phyloP scores from a whole-genome alignment of 2,329 filamentous ascomycete species.

The Eurotiales sp. region DNA sequence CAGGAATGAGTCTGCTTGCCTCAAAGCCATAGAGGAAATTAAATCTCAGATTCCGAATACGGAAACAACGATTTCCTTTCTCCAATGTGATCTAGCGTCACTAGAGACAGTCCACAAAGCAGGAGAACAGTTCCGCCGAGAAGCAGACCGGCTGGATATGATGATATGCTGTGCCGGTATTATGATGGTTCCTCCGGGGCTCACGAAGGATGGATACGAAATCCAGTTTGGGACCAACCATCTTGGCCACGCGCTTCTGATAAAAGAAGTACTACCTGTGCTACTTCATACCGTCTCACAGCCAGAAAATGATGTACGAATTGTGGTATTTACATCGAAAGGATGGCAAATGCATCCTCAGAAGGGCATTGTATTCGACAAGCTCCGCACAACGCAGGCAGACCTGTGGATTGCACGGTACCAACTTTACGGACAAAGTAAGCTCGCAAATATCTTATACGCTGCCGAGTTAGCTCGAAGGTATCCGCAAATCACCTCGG shows the following conservation, averaged over 20 bases:
- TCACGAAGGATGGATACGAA: slow-evolving; percentile 42
- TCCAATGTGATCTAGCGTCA: slow-evolving; percentile 51
- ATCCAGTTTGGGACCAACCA: slow-evolving; percentile 47
- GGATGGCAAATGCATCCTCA: slow-evolving; percentile 22
- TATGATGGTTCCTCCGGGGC: slow-evolving; percentile 38
- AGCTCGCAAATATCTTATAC: slow-evolving; percentile 48
- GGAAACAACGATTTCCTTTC: slow-evolving; percentile 35
- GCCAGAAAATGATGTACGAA: slow-evolving; percentile 26
- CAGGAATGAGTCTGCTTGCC: not conserved
- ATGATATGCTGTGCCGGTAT: slow-evolving; percentile 47
- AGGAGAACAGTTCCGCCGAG: slow-evolving; percentile 38
- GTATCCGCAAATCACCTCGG: slow-evolving; percentile 39
- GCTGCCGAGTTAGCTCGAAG: slow-evolving; percentile 44
- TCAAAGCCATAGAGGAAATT: slow-evolving; percentile 17
- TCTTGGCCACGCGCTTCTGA: slow-evolving; percentile 44
- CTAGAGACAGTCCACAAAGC: slow-evolving; percentile 47
- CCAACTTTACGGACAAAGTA: slow-evolving; percentile 47
- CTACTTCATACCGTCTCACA: slow-evolving; percentile 29
- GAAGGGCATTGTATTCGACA: slow-evolving; percentile 21
- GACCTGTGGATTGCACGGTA: slow-evolving; percentile 1
- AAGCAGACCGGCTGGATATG: slow-evolving; percentile 41
- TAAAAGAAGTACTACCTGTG: slow-evolving; percentile 40
- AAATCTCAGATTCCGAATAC: slow-evolving; percentile 20
- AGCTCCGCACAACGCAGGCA: slow-evolving; percentile 3
- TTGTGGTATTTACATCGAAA: slow-evolving; percentile 34